These are phyloP conservation scores for Ophiosphaerella korrae DNA, from an alignment of 2,329 filamentous ascomycete species.

Conservation along the genomic window DNA sequence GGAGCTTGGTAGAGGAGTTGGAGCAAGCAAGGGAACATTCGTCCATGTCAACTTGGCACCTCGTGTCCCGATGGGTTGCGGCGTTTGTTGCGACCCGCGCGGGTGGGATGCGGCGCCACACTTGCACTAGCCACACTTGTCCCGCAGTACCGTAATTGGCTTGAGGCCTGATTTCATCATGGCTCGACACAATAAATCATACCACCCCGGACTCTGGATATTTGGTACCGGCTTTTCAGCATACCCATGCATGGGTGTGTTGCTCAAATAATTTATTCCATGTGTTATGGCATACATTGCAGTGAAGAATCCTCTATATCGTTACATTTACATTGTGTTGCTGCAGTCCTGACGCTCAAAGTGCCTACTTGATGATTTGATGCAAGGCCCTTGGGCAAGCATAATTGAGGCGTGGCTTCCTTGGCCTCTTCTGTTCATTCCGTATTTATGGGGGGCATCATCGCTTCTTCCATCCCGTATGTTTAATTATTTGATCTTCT, in stretches of 20 bases:
- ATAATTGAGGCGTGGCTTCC: not conserved
- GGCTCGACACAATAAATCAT: not conserved
- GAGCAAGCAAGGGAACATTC: slow-evolving; percentile 28
- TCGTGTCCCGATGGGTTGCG: slow-evolving; percentile 44
- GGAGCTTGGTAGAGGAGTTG: slow-evolving; percentile 5
- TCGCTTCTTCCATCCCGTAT: slow-evolving; percentile 34
- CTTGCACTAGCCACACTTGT: slow-evolving; percentile 29
- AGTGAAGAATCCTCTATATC: not conserved
- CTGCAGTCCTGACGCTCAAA: not conserved
- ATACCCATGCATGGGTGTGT: not conserved
- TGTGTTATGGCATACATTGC: too few species aligned
- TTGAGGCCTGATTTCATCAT: not conserved
- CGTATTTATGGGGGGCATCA: not conserved
- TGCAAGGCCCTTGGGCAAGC: slow-evolving; percentile 3
- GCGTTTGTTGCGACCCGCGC: slow-evolving; percentile 33
- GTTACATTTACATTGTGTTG: not conserved
- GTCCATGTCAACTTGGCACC: slow-evolving; percentile 40
- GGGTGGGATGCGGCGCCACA: slow-evolving; percentile 23
- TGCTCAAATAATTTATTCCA: not conserved
- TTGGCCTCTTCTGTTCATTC: not conserved
- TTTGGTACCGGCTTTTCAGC: too few species aligned
- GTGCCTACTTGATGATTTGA: not conserved
- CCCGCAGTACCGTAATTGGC: not conserved
- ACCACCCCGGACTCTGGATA: too few species aligned
- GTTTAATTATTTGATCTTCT: slow-evolving; percentile 33